These are phyloP conservation scores for Astrephomene gubernaculifera DNA, from an alignment of 139 green algal genomes.

Conservation along the genomic window DNA sequence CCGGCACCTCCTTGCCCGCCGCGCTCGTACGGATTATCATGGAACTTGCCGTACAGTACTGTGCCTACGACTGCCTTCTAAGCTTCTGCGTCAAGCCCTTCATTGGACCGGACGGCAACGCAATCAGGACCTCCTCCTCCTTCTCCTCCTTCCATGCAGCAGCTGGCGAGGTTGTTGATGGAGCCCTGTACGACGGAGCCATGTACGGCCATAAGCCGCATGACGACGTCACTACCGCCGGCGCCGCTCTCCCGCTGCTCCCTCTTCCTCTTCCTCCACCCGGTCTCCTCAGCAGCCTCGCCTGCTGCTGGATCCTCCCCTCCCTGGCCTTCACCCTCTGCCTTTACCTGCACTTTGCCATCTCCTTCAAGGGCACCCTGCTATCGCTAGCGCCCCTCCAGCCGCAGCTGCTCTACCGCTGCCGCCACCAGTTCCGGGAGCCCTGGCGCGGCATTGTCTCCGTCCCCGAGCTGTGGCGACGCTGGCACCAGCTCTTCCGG, in stretches of 20 bases:
- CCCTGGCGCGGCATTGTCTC: not conserved
- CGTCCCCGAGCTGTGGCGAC: constrained; percentile 25
- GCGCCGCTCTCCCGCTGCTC: too few relatives aligned
- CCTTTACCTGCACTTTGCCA: constrained; percentile 32
- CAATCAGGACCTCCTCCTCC: too few relatives aligned
- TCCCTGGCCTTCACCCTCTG: not conserved
- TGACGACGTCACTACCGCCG: too few relatives aligned
- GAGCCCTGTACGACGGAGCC: not conserved
- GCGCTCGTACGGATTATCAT: not conserved
- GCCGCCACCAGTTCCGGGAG: constrained; percentile 17
- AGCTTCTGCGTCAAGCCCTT: not conserved
- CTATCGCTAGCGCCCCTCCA: not conserved
- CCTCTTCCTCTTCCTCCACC: too few relatives aligned
- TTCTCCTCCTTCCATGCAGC: too few relatives aligned
- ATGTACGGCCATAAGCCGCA: not conserved
- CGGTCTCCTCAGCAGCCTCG: not conserved
- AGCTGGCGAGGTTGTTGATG: not conserved
- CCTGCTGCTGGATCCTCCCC: not conserved
- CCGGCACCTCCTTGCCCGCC: not conserved
- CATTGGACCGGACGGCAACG: not conserved
- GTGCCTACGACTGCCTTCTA: not conserved
- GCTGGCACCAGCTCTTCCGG: constrained; percentile 41
- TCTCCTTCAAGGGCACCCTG: not conserved
- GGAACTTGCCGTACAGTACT: not conserved
- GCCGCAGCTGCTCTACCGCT: constrained; percentile 1